These are phyloP conservation scores for Malassezia vespertilionis DNA, from an alignment of 1,284 basidiomycete species.

Conservation along the genomic window DNA sequence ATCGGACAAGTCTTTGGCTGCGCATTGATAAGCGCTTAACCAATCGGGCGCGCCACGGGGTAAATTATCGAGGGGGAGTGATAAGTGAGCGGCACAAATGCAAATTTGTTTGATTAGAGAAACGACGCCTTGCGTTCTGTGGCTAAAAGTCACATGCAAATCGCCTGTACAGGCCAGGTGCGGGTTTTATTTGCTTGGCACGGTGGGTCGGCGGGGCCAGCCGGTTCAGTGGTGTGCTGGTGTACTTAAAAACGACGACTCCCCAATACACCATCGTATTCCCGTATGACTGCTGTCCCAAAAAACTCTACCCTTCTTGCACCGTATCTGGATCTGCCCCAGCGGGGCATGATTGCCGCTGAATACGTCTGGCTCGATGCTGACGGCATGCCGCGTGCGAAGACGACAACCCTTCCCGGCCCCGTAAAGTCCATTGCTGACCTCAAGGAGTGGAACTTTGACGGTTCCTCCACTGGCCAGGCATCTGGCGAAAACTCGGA, in stretches of 20 bases:
- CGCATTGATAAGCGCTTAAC: too few relatives aligned
- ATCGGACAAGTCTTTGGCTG: too few relatives aligned
- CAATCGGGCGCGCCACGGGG: too few relatives aligned
- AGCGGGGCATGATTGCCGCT: slow-evolving; percentile 31
- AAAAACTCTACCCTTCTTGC: slow-evolving; percentile 10
- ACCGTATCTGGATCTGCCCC: slow-evolving; percentile 30
- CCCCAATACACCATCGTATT: not conserved
- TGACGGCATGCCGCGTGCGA: slow-evolving; percentile 51
- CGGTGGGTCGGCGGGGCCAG: too few relatives aligned
- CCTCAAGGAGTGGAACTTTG: slow-evolving; percentile 96
- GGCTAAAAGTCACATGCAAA: too few relatives aligned
- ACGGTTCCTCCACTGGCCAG: slow-evolving; percentile 60
- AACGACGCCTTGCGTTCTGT: too few relatives aligned
- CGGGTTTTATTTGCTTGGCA: too few relatives aligned
- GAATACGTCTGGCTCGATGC: slow-evolving; percentile 48
- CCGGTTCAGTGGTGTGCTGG: too few relatives aligned
- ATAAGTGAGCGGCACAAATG: too few relatives aligned
- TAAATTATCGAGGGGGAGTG: too few relatives aligned
- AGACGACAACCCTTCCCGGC: slow-evolving; percentile 59
- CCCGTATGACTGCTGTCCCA: not conserved
- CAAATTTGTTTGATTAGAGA: too few relatives aligned
- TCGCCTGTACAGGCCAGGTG: too few relatives aligned
- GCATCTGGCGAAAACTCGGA: slow-evolving; percentile 79
- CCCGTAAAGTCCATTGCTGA: slow-evolving; percentile 59
- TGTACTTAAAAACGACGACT: not conserved